phyloP scores from a whole-genome alignment of 83 land plant species.

The Picea abies region DNA sequence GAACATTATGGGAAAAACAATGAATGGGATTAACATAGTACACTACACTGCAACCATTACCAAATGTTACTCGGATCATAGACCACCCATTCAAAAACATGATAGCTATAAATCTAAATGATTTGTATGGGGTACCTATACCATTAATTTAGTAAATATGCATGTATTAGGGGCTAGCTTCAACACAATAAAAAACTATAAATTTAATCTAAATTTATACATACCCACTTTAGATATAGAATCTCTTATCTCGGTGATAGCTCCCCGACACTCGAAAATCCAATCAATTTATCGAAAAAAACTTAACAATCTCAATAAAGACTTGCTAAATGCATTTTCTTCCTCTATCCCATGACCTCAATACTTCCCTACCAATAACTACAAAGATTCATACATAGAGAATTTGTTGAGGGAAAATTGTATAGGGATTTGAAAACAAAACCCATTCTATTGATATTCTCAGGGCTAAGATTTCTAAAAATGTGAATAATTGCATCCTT shows the following conservation, averaged over 20 bases:
- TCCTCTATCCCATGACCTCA: not conserved
- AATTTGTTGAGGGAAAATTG: not conserved
- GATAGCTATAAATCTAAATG: too few relatives aligned
- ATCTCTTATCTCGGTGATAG: not conserved
- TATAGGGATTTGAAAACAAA: constrained; percentile 4
- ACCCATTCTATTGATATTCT: not conserved
- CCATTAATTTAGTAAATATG: too few relatives aligned
- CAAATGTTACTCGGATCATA: too few relatives aligned
- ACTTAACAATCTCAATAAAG: not conserved
- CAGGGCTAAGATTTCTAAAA: not conserved
- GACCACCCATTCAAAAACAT: too few relatives aligned
- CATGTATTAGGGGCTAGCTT: too few relatives aligned
- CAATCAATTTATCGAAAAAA: constrained; percentile 3
- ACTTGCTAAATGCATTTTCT: not conserved
- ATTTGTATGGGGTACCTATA: too few relatives aligned
- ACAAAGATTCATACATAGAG: constrained; percentile 2
- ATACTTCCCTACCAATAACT: not conserved
- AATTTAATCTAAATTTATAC: not conserved
- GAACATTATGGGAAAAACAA: too few relatives aligned
- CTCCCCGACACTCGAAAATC: not conserved
- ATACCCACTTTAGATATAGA: not conserved
- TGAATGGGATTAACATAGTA: too few relatives aligned
- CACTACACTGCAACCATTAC: too few relatives aligned
- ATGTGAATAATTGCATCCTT: not conserved
- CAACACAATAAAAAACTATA: too few relatives aligned